Conservation (phyloP, 805 yeast species). For the Wilhelminamyces savonicus region DNA sequence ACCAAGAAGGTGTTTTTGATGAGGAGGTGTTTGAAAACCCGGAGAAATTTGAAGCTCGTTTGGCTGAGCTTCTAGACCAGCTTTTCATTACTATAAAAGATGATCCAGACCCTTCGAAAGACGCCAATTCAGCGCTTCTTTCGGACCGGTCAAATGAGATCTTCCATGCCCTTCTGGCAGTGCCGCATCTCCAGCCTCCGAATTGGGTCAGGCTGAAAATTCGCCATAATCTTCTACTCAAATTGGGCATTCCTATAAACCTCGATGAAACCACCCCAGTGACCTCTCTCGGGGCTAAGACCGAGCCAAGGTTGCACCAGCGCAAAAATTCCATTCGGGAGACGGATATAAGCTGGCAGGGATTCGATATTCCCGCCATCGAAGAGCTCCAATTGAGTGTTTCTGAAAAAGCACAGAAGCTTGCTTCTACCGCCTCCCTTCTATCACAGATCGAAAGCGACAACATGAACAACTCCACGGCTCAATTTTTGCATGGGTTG, state of each 20-base stretch:
- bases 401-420: slow-evolving; percentile 18
- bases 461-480: slow-evolving; percentile 25
- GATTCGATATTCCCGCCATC: slow-evolving; percentile 31
- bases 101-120: too few species aligned
- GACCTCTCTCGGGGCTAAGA: neutral
- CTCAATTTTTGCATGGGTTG: slow-evolving; percentile 16
- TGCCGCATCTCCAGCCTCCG: slow-evolving; percentile 48
- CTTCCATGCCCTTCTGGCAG: too few species aligned
- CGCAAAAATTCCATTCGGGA: slow-evolving; percentile 20
- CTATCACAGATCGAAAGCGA: slow-evolving; percentile 29
- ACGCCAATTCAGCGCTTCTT: too few species aligned
- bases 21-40: slow-evolving; percentile 8
- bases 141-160: too few species aligned
- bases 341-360: slow-evolving; percentile 28
- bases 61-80: slow-evolving; percentile 2
- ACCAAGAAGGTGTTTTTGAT: slow-evolving; percentile 1
- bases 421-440: slow-evolving; percentile 19
- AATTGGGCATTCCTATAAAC: slow-evolving; percentile 69
- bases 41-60: slow-evolving; percentile 4
- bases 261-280: slow-evolving; percentile 42
- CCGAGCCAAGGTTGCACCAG: slow-evolving; percentile 2
- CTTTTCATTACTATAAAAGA: too few species aligned
- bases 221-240: slow-evolving; percentile 55
- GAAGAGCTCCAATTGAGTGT: slow-evolving; percentile 21
- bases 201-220: slow-evolving; percentile 68